A percentile compares a stretch with the other conserved stretches of the same genome.
Conservation (phyloP, 2,329 filamentous ascomycete genomes). For the Aquanectria penicillioides region DNA sequence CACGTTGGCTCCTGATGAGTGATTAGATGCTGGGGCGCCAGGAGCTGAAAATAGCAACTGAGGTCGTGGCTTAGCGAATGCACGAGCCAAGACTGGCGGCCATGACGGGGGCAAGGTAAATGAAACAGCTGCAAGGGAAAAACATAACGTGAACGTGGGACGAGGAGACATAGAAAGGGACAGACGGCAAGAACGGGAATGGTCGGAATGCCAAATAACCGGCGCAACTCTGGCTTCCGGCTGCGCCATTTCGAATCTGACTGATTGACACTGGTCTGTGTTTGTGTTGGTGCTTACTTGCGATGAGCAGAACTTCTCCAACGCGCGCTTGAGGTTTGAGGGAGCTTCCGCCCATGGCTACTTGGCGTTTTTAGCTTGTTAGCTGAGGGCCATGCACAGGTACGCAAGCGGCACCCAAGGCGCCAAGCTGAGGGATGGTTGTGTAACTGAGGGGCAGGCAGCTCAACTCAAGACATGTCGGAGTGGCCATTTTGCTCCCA, state of each 20-base stretch:
- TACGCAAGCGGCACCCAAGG: too few species aligned
- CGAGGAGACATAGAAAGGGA: background rate
- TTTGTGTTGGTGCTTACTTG: background rate
- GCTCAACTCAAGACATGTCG: too few species aligned
- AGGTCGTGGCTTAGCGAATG: conserved; percentile 35
- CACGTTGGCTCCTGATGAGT: too few species aligned
- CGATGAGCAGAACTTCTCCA: too few species aligned
- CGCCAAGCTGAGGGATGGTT: too few species aligned
- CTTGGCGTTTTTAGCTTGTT: too few species aligned
- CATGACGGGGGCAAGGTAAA: conserved; percentile 5
- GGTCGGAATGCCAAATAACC: background rate
- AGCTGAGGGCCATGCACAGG: too few species aligned
- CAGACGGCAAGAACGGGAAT: background rate
- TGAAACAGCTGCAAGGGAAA: background rate
- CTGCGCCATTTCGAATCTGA: background rate
- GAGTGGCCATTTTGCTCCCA: too few species aligned
- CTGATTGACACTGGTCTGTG: background rate
- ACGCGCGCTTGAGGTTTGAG: background rate
- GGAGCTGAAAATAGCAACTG: conserved; percentile 35
- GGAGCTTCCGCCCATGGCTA: too few species aligned
- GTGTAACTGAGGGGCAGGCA: too few species aligned
- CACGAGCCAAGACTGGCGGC: conserved; percentile 11
- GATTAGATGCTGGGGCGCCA: background rate
- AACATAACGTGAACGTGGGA: background rate
- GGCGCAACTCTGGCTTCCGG: background rate